Evolutionary conservation across 2,329 filamentous ascomycete species (phyloP).

Genomic region (Monosporascus sp.): DNA sequence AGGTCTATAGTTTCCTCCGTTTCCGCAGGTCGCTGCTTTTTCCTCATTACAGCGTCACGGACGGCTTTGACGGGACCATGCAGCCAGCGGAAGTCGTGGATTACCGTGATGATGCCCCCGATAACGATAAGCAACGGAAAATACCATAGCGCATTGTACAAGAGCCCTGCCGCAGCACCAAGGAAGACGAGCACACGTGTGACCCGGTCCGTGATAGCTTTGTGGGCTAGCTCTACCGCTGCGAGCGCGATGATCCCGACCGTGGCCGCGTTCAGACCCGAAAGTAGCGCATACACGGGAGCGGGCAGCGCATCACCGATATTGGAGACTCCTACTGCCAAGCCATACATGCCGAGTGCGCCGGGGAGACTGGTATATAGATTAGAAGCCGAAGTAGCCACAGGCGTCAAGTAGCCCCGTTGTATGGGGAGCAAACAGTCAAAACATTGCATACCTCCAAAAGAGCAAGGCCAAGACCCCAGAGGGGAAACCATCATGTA

Average conservation of each 20-base stretch:
- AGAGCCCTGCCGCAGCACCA: constrained; percentile 57
- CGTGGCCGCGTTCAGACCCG: constrained; percentile 65
- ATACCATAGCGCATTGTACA: constrained; percentile 72
- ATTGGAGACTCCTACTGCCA: constrained; percentile 59
- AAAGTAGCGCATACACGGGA: constrained; percentile 63
- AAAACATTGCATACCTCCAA: constrained; percentile 48
- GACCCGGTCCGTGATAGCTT: constrained; percentile 60
- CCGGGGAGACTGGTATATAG: constrained; percentile 52
- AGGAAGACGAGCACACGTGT: constrained; percentile 61
- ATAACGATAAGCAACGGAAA: constrained; percentile 60
- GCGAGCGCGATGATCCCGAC: constrained; percentile 69
- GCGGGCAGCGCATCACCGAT: constrained; percentile 54
- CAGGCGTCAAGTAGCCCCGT: neutral
- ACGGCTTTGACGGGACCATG: constrained; percentile 28
- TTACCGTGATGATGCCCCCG: constrained; percentile 46
- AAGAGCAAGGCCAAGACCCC: constrained; percentile 57
- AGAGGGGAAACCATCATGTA: constrained; percentile 54
- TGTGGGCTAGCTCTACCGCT: constrained; percentile 61
- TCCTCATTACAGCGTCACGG: neutral
- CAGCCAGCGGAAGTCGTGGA: constrained; percentile 52
- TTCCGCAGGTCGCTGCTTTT: neutral
- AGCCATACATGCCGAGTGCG: constrained; percentile 63
- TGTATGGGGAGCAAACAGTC: neutral
- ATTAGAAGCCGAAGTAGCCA: neutral
- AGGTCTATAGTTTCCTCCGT: too few relatives aligned